phyloP scores from a whole-genome alignment of 1,284 basidiomycete species.

The Cryptococcus jaspeensis region DNA sequence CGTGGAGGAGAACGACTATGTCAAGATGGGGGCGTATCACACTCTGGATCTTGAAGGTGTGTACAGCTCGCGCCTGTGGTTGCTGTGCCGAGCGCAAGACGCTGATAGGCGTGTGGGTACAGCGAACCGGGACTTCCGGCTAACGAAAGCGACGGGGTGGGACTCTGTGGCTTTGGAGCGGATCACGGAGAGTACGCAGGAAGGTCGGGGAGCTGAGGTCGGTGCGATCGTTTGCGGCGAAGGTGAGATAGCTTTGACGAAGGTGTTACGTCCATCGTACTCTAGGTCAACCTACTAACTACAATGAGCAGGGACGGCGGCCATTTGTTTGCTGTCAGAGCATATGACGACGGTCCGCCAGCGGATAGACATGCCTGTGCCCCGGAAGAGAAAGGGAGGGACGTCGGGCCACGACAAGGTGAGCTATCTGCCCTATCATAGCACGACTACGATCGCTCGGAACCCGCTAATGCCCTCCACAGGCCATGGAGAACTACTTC shows the following conservation, averaged over 20 bases:
- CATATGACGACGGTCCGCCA: slow-evolving; percentile 96
- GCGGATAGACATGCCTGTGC: slow-evolving; percentile 84
- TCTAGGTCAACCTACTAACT: not conserved
- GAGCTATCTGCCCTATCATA: slow-evolving; percentile 1
- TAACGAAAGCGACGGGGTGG: slow-evolving; percentile 85
- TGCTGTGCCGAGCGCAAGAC: not conserved
- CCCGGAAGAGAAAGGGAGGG: slow-evolving; percentile 82
- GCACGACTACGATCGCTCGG: not conserved
- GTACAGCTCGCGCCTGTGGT: not conserved
- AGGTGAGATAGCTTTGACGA: slow-evolving; percentile 53
- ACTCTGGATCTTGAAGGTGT: slow-evolving; percentile 83
- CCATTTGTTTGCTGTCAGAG: slow-evolving; percentile 89
- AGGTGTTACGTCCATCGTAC: not conserved
- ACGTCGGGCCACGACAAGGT: slow-evolving; percentile 81
- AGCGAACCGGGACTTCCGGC: slow-evolving; percentile 83
- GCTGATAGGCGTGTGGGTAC: not conserved
- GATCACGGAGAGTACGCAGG: slow-evolving; percentile 81
- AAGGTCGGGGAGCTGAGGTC: slow-evolving; percentile 92
- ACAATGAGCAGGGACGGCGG: slow-evolving; percentile 67
- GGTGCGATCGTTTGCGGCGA: slow-evolving; percentile 96
- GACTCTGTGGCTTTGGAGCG: slow-evolving; percentile 82
- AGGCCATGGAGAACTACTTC: slow-evolving; percentile 77
- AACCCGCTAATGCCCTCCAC: not conserved
- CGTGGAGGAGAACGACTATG: slow-evolving; percentile 84
- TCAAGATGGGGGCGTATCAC: slow-evolving; percentile 92